These are phyloP conservation scores for Zangia roseola DNA, from an alignment of 768 basidiomycete species.

Conservation along the genomic window DNA sequence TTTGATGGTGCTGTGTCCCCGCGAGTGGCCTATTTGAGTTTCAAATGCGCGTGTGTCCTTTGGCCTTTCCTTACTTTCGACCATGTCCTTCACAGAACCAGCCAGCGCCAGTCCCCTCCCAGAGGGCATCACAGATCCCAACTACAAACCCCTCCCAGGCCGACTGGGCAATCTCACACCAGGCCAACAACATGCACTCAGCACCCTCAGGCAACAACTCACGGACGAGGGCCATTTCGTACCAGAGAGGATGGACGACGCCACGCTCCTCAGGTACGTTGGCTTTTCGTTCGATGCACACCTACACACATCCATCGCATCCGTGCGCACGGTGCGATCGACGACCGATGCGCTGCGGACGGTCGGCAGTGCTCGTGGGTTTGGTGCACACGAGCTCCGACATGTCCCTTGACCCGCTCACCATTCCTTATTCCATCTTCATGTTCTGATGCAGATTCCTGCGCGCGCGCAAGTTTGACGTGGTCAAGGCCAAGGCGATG, in stretches of 20 bases:
- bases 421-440: background rate
- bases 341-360: constrained; percentile 6
- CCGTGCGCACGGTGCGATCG: background rate
- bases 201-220: constrained; percentile 65
- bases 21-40: constrained; percentile 11
- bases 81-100: constrained; percentile 32
- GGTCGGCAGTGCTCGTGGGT: too few relatives aligned
- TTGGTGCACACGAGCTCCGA: background rate
- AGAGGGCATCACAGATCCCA: constrained; percentile 58
- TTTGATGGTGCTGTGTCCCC: background rate
- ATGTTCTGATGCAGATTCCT: constrained; percentile 68
- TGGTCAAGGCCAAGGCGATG: constrained; percentile 82
- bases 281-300: background rate
- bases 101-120: constrained; percentile 58
- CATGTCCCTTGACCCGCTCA: too few relatives aligned
- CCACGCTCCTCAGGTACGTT: constrained; percentile 61
- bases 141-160: constrained; percentile 68
- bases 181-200: constrained; percentile 61
- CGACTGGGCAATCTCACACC: constrained; percentile 75
- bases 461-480: constrained; percentile 90
- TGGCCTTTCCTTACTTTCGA: constrained; percentile 4
- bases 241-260: constrained; percentile 66
- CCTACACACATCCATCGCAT: background rate
- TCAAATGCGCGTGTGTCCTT: constrained; percentile 3
- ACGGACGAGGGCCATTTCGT: constrained; percentile 59